phyloP scores from a whole-genome alignment of 805 yeast genomes.

The Hemisphaericaspora nanyangensis region DNA sequence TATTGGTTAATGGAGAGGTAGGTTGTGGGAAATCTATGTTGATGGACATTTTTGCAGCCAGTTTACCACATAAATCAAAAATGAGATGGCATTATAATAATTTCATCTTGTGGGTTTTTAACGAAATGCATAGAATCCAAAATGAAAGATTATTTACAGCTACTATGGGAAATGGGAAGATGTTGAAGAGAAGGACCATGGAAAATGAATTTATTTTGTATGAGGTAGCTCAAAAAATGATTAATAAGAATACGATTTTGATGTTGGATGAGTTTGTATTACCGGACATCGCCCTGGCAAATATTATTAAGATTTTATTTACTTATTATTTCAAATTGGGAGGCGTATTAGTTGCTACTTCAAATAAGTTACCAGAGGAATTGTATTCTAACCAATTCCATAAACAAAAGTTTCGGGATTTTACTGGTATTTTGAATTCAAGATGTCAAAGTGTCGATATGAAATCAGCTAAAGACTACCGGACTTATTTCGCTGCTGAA shows the following conservation, averaged over 20 bases:
- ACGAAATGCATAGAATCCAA: conserved; percentile 55
- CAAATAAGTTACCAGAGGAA: conserved; percentile 70
- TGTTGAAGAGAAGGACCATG: conserved; percentile 22
- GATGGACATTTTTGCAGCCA: conserved; percentile 66
- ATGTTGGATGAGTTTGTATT: conserved; percentile 73
- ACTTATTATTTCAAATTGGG: conserved; percentile 70
- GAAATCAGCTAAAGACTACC: conserved; percentile 56
- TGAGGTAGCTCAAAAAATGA: conserved; percentile 65
- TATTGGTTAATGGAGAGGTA: conserved; percentile 60
- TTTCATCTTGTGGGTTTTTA: conserved; percentile 65
- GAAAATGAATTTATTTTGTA: conserved; percentile 63
- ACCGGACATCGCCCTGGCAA: conserved; percentile 74
- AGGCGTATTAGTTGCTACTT: conserved; percentile 71
- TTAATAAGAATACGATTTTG: conserved; percentile 52
- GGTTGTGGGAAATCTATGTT: conserved; percentile 76
- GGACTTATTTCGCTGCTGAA: conserved; percentile 27
- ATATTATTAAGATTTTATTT: conserved; percentile 59
- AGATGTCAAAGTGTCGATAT: conserved; percentile 62
- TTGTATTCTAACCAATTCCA: conserved; percentile 64
- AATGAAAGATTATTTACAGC: conserved; percentile 30
- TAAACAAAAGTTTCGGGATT: conserved; percentile 52
- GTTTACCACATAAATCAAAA: conserved; percentile 60
- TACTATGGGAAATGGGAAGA: conserved; percentile 46
- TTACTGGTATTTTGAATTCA: conserved; percentile 52
- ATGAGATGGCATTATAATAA: conserved; percentile 69